Evolutionary conservation across 805 yeast species (phyloP), one percentile per base, ranked within the genome.

Genomic region (Jamesozyma hellenica): DNA sequence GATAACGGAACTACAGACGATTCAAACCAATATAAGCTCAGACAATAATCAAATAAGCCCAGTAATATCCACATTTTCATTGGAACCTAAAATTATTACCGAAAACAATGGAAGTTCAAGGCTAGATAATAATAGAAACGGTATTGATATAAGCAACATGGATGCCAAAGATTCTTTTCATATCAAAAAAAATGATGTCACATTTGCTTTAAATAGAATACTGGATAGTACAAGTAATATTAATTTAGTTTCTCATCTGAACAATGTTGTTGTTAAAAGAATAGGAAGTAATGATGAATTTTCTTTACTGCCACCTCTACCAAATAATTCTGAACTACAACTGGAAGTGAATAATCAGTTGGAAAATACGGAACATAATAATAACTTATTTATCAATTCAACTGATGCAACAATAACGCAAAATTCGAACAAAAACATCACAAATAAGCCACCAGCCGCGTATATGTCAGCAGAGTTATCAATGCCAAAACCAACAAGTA

Each of bases 221-320:
- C 7, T 29, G 6, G 17, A 29, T 29, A 29, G 17, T 16, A n/a
- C n/a, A 13, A 29, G 10, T 29, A n/a, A 29, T 29, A 29, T 11
- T 16, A 15, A 29, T 5, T 9, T n/a, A 15, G 14, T n/a, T 6
- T 5, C 36, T n/a, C 12, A 25, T 16, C 10, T 4, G 4, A 33
- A 23, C n/a, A 34, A 25, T 16, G 25, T 13, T 16, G 3, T 18
- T 3, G 18, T n/a, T 8, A 36, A 35, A 35, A 34, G 31, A 35
- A 30, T 35, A 8, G 33, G 25, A 8, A 35, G 42, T 19, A 35
- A 19, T 8, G 39, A 35, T 13, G 40, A 40, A 32, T 25, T 36
- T 23, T 17, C 36, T 7, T 15, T 40, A n/a, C 23, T 40, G 18
- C 43, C 43, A 12, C 43, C 43, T 7, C 36, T 40, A 25, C 43